These are phyloP conservation scores for Lactuca sativa DNA, from an alignment of 129 eudicot genomes.

Conservation along the genomic window DNA sequence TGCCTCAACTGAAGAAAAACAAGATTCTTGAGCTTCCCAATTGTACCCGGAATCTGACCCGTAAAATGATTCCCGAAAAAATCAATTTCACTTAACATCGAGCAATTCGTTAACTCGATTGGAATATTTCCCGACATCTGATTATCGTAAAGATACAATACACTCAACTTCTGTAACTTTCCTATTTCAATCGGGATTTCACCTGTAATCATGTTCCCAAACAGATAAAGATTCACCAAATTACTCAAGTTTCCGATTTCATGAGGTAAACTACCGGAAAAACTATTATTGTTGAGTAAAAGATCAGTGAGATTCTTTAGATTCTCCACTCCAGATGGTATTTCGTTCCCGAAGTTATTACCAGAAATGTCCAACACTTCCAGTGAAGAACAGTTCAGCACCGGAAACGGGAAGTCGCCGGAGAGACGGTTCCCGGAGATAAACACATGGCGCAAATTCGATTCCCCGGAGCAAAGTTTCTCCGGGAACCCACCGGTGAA, in stretches of 20 bases:
- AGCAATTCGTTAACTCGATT: conserved; percentile 74
- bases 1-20: conserved; percentile 77
- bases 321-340: conserved; percentile 57
- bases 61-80: conserved; percentile 78
- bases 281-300: conserved; percentile 84
- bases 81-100: conserved; percentile 67
- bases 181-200: conserved; percentile 73
- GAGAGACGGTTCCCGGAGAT: conserved; percentile 60
- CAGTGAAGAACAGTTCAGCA: conserved; percentile 72
- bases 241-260: conserved; percentile 83
- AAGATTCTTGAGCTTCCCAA: conserved; percentile 77
- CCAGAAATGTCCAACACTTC: conserved; percentile 75
- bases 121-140: conserved; percentile 89
- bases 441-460: conserved; percentile 46
- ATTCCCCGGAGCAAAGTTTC: conserved; percentile 48
- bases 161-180: conserved; percentile 56
- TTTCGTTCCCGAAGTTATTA: conserved; percentile 50
- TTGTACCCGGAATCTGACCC: conserved; percentile 70
- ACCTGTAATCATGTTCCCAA: conserved; percentile 80
- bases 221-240: conserved; percentile 50
- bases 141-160: conserved; percentile 79
- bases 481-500: conserved; percentile 50
- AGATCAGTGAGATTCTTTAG: conserved; percentile 77
- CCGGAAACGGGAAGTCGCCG: conserved; percentile 62
- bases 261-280: conserved; percentile 66